Evolutionary conservation across 495 filamentous ascomycete species (phyloP), one percentile per base, ranked within the genome.

Genomic region (Jackrogersella minutella): DNA sequence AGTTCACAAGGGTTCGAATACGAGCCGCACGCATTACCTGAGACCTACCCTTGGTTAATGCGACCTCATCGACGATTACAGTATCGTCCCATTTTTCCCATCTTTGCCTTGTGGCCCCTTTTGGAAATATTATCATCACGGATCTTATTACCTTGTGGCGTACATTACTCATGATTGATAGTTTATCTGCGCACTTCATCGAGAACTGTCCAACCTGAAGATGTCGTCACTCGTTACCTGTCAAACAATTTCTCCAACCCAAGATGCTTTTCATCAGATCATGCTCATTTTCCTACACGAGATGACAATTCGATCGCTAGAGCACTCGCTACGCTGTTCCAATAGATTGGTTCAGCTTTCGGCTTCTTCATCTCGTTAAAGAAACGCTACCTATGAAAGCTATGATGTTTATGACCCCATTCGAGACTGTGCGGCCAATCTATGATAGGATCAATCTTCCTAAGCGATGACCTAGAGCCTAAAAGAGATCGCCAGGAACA

Each of bases 11-110:
- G 66, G 57, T 58, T 47, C 33, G 54, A 68, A 69, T 62, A 66
- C 65, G 63, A 68, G 53, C 59, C 53, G 49, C 58, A 44, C 57
- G 71, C 56, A 53, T 67, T 59, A 74, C 71, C 71, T 74, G 71
- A 74, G 28, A 74, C 71, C 62, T 61, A 69, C 65, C 71, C 71
- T 64, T 60, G 71, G 54, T 43, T 37, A 37, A 61, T 71, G 68
- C 55, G 56, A 71, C 71, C 14, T 47, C 50, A 54, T 37, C 31
- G 50, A 33, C 52, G 17, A 61, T 69, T 56, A 7, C 11, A 21
- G 46, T 60, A 64, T 64, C 65, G 54, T 55, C 26, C 58, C 58
- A 60, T 56, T 17, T 64, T 63, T 21, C 3, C 3, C 46, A 33
- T 46, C 40, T 24, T 13, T 36, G 51, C 58, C 33, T 62, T 55